Conservation (phyloP, 169 alveolate genomes). For the Plasmodium berghei region DNA sequence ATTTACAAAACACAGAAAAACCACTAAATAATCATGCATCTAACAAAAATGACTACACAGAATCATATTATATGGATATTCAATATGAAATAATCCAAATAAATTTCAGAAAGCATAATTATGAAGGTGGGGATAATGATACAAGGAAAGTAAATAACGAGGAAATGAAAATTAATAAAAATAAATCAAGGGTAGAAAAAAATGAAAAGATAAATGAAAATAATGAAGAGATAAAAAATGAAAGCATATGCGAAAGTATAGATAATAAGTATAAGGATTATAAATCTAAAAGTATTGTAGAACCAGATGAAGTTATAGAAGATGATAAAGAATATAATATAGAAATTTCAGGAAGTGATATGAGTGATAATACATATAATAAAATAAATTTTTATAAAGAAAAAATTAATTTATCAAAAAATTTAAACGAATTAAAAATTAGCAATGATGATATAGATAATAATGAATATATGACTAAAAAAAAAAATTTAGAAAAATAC, state of each 20-base stretch:
- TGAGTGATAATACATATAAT: conserved; percentile 25
- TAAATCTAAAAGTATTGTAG: not conserved
- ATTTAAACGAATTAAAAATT: not conserved
- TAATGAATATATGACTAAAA: conserved; percentile 2
- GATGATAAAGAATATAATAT: conserved; percentile 17
- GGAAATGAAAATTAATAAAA: not conserved
- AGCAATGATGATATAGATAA: not conserved
- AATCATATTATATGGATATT: not conserved
- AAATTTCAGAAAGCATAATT: not conserved
- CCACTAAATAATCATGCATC: not conserved
- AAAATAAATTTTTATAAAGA: conserved; percentile 62
- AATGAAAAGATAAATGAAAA: not conserved
- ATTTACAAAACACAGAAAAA: not conserved
- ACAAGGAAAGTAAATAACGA: not conserved
- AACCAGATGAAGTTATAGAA: conserved; percentile 15
- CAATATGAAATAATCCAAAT: not conserved
- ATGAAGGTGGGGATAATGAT: not conserved
- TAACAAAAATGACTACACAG: not conserved
- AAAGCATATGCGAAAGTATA: not conserved
- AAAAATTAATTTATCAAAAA: conserved; percentile 21
- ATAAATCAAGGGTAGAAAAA: not conserved
- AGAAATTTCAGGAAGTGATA: conserved; percentile 32
- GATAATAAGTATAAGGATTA: not conserved
- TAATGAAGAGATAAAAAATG: not conserved
- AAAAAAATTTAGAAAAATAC: conserved; percentile 34